phyloP scores from a whole-genome alignment of 2,329 filamentous ascomycete species.

The Arachnomyces sp. region DNA sequence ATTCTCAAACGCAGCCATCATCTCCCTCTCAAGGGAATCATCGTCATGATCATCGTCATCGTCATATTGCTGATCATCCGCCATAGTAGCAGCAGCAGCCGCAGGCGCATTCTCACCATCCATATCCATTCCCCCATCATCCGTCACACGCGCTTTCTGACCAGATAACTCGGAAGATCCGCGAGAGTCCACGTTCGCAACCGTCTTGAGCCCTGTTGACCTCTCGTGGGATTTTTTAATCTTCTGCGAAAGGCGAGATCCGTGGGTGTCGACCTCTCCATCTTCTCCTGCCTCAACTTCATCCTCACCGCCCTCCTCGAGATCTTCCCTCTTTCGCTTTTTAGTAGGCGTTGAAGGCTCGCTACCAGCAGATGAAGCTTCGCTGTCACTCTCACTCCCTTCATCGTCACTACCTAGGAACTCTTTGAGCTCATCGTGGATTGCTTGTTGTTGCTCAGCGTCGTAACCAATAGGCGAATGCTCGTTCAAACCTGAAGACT shows the following conservation, averaged over 20 bases:
- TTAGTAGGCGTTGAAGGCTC: conserved; percentile 16
- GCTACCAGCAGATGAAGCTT: conserved; percentile 13
- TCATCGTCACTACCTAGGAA: conserved; percentile 46
- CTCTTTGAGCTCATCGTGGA: conserved; percentile 67
- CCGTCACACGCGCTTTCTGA: conserved; percentile 25
- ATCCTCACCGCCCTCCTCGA: conserved; percentile 19
- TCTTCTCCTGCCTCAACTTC: conserved; percentile 31
- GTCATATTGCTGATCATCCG: conserved; percentile 14
- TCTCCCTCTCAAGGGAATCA: conserved; percentile 45
- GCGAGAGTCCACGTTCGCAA: conserved; percentile 22
- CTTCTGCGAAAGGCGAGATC: conserved; percentile 31
- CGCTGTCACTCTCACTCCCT: conserved; percentile 6
- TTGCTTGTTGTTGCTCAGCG: conserved; percentile 55
- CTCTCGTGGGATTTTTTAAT: conserved; percentile 36
- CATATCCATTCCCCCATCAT: conserved; percentile 17
- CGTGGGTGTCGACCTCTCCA: conserved; percentile 21
- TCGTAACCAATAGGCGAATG: conserved; percentile 49
- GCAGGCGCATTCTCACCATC: conserved; percentile 21
- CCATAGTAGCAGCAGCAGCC: conserved; percentile 8
- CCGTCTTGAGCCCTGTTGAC: conserved; percentile 31
- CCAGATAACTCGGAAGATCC: conserved; percentile 8
- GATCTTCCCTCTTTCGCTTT: conserved; percentile 33
- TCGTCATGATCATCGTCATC: conserved; percentile 34
- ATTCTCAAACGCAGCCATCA: conserved; percentile 53
- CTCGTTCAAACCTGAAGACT: conserved; percentile 44